phyloP scores from a whole-genome alignment of 139 green algal species.

The Astrephomene gubernaculifera region DNA sequence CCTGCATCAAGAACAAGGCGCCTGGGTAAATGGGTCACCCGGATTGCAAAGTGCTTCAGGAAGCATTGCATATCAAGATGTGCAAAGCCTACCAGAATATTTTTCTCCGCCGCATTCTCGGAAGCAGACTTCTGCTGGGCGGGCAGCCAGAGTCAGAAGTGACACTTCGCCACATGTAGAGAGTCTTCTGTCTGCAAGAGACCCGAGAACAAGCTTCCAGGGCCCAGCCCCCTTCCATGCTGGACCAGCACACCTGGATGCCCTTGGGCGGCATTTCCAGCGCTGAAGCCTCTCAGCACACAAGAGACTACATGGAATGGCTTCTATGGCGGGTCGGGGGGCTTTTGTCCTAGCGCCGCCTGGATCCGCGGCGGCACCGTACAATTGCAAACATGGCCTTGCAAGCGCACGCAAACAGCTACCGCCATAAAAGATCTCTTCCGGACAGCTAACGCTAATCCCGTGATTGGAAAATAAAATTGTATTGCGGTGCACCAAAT shows the following conservation, averaged over 20 bases:
- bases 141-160: background rate
- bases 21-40: background rate
- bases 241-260: slow-evolving; percentile 17
- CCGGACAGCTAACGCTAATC: no score
- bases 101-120: background rate
- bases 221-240: background rate
- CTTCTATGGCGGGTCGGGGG: no score
- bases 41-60: background rate
- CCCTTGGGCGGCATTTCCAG: slow-evolving; percentile 6
- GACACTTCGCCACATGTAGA: background rate
- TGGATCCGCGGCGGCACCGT: no score
- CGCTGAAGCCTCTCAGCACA: no score
- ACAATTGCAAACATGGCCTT: no score
- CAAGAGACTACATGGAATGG: no score
- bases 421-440: no score
- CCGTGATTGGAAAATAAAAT: no score
- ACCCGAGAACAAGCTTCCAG: background rate
- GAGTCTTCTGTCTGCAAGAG: background rate
- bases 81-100: slow-evolving; percentile 2
- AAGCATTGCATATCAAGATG: background rate
- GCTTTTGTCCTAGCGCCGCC: no score
- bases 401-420: no score
- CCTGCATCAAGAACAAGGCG: background rate
- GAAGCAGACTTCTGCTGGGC: slow-evolving; percentile 2
- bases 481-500: no score